These are phyloP conservation scores for Eucalyptus curtisii DNA, from an alignment of 345 rosid genomes.

Conservation along the genomic window DNA sequence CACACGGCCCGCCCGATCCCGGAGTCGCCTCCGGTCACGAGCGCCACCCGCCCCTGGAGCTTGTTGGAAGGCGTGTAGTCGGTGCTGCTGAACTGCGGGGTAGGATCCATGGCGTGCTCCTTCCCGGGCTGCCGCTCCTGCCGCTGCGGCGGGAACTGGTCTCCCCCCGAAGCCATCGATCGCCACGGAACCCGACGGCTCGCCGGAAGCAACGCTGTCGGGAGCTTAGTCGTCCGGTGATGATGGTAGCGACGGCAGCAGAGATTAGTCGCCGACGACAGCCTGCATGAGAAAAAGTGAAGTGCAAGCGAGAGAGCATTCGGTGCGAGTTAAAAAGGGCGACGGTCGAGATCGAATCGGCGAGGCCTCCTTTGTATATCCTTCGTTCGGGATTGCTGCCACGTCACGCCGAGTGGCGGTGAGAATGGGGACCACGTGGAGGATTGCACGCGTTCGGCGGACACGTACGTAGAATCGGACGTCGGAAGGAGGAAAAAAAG, in stretches of 20 bases:
- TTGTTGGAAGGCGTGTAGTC: constrained; percentile 59
- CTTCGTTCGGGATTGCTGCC: background rate
- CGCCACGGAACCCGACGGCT: background rate
- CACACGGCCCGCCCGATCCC: constrained; percentile 83
- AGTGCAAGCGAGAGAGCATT: background rate
- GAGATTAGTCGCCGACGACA: background rate
- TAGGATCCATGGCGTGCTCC: constrained; percentile 58
- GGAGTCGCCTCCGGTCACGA: constrained; percentile 78
- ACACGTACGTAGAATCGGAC: background rate
- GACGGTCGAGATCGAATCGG: background rate
- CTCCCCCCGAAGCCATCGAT: constrained; percentile 35
- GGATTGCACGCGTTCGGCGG: background rate
- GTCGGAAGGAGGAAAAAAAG: background rate
- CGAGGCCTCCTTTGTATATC: background rate
- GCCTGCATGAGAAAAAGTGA: background rate
- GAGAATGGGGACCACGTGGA: background rate
- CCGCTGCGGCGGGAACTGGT: constrained; percentile 43
- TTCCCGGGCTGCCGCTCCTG: constrained; percentile 63
- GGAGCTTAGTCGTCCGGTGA: background rate
- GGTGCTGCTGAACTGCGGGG: constrained; percentile 33
- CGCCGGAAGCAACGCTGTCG: background rate
- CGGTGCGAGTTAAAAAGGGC: background rate
- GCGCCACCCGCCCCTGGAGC: constrained; percentile 72
- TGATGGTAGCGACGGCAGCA: background rate
- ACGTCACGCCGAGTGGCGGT: background rate